These are phyloP conservation scores for Pythium guiyangense DNA, from an alignment of 352 stramenopile species.

Conservation along the genomic window DNA sequence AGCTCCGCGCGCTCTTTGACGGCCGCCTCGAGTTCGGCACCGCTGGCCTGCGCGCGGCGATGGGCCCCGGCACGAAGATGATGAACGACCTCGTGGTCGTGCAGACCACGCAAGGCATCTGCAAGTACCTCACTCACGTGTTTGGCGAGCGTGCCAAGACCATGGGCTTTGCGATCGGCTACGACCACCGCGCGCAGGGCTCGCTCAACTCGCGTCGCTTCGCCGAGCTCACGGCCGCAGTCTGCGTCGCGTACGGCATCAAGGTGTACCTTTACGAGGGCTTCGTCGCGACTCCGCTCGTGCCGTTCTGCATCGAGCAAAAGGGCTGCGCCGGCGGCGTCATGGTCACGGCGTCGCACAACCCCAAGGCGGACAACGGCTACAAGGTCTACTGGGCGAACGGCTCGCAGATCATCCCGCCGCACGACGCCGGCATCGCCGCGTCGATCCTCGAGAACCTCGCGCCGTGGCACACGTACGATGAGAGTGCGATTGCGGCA, in stretches of 20 bases:
- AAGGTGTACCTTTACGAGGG: conserved; percentile 90
- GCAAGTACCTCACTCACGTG: conserved; percentile 72
- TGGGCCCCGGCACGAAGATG: conserved; percentile 81
- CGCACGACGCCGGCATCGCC: conserved; percentile 94
- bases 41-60: conserved; percentile 84
- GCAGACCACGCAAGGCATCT: conserved; percentile 90
- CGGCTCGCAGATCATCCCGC: conserved; percentile 96
- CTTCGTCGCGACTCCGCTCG: conserved; percentile 94
- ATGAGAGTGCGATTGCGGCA: conserved; percentile 31
- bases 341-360: conserved; percentile 97
- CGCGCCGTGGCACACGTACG: conserved; percentile 76
- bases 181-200: conserved; percentile 82
- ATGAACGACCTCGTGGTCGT: conserved; percentile 94
- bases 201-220: conserved; percentile 88
- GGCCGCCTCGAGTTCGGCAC: conserved; percentile 90
- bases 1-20: conserved; percentile 70
- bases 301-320: conserved; percentile 85
- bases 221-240: conserved; percentile 77
- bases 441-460: conserved; percentile 89
- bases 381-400: conserved; percentile 98
- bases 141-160: conserved; percentile 70
- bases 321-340: conserved; percentile 81
- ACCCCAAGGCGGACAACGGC: conserved; percentile 97
- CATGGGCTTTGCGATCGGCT: conserved; percentile 87
- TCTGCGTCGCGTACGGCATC: conserved; percentile 76